A percentile compares a stretch with the other conserved stretches of the same genome.
phyloP scores from a whole-genome alignment of 1,139 yeast genomes.

The Lodderomyces margitis region DNA sequence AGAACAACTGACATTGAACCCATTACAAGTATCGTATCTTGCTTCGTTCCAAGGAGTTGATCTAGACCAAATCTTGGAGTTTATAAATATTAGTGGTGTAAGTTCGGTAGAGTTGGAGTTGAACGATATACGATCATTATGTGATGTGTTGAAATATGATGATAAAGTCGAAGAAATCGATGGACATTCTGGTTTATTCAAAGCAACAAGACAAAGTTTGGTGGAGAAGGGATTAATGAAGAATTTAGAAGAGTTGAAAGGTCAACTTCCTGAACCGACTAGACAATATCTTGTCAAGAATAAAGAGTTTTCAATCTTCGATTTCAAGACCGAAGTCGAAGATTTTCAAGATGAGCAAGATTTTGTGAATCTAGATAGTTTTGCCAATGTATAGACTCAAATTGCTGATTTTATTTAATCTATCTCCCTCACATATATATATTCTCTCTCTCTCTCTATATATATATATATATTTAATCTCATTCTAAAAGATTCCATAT shows the following conservation, averaged over 20 bases:
- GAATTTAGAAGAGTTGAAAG: conserved; percentile 4
- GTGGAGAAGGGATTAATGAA: conserved; percentile 52
- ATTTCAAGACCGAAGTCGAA: conserved; percentile 30
- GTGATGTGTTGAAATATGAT: conserved; percentile 86
- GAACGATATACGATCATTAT: conserved; percentile 73
- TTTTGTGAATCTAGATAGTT: conserved; percentile 40
- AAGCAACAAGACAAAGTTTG: conserved; percentile 61
- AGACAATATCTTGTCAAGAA: conserved; percentile 13
- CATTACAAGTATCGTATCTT: conserved; percentile 43
- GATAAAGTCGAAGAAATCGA: conserved; percentile 71
- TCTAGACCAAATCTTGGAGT: conserved; percentile 68
- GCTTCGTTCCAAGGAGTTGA: conserved; percentile 64
- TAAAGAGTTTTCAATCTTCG: conserved; percentile 34
- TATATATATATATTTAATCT: neutral
- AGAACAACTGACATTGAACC: conserved; percentile 23
- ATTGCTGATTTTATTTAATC: neutral
- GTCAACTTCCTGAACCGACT: conserved; percentile 6
- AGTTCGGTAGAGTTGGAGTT: conserved; percentile 78
- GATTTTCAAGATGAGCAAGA: conserved; percentile 36
- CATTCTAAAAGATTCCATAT: conserved; percentile 28
- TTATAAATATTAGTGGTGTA: conserved; percentile 71
- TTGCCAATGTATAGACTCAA: conserved; percentile 20
- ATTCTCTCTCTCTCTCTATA: neutral
- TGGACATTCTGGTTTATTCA: conserved; percentile 48
- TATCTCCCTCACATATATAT: too few species aligned